phyloP scores from a whole-genome alignment of 1,284 basidiomycete genomes.

The Neonothopanus nambi region DNA sequence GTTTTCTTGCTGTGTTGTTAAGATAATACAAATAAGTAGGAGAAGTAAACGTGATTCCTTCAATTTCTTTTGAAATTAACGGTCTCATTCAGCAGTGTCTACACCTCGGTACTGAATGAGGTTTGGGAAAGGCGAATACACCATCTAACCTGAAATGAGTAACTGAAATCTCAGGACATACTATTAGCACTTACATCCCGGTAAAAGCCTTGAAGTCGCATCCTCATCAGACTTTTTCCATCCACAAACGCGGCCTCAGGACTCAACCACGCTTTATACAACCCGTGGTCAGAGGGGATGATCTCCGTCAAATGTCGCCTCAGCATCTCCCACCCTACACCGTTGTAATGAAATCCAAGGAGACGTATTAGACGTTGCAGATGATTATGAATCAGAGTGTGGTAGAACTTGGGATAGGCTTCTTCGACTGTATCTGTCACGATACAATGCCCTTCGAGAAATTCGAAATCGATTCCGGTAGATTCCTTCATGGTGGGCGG shows the following conservation, averaged over 20 bases:
- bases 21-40: no score
- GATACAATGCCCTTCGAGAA: constrained; percentile 50
- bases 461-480: constrained; percentile 46
- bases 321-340: constrained; percentile 47
- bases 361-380: constrained; percentile 52
- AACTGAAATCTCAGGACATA: neutral
- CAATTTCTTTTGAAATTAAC: no score
- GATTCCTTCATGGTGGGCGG: constrained; percentile 43
- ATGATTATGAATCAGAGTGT: constrained; percentile 56
- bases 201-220: constrained; percentile 52
- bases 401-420: constrained; percentile 52
- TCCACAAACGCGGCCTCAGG: constrained; percentile 37
- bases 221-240: constrained; percentile 54
- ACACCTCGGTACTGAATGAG: constrained; percentile 39
- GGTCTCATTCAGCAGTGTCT: neutral
- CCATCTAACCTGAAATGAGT: constrained; percentile 35
- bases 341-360: constrained; percentile 48
- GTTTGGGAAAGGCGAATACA: constrained; percentile 49
- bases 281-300: constrained; percentile 43
- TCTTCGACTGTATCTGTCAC: constrained; percentile 44
- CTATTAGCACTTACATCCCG: constrained; percentile 41
- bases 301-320: constrained; percentile 40
- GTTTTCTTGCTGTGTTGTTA: no score
- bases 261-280: constrained; percentile 46
- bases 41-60: no score